Evolutionary conservation across 441 rosid species (phyloP), one percentile per base, ranked within the genome.

Genomic region (Macaranga tanarius): DNA sequence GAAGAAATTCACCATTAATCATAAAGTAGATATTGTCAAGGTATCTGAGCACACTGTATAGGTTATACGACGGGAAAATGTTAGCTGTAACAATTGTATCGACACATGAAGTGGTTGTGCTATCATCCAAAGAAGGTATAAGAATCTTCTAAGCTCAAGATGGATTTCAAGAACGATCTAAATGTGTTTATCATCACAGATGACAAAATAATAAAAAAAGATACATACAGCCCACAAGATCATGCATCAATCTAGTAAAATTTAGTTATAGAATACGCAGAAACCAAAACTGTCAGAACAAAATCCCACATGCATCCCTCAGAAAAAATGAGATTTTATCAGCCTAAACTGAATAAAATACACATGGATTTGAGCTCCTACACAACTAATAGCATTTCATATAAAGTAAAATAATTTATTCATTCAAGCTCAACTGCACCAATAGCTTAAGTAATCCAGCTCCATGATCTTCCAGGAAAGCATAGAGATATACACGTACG

Each of bases 1-100:
- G 28, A 72, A 74, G 8, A 55, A n/a, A 10, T 54, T 62, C 55
- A 73, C 20, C 10, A 40, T 55, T 23, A 66, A 60, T 56, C 26
- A 40, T 8, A 48, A 55, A 56, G 5, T 20, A 34, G 57, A 59
- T 20, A 68, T 17, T 7, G 13, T 42, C 45, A 48, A 31, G 63
- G 72, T 22, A 13, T 25, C 26, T 22, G 12, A 61, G 25, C 62
- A 62, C 31, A 71, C 40, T 45, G 25, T 9, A 58, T 23, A 55
- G 13, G 22, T 40, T 34, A 56, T 13, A 44, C 1, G 11, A 22
- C 55, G 12, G 47, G 1, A 23, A 58, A 34, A 47, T 5, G 10
- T 7, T 15, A 69, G 40, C 19, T 23, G 70, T 10, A 57, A 57
- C 22, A 57, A 38, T 40, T 56, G 20, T 22, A 22, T 16, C 25